These are phyloP conservation scores for Physaria fendleri DNA, from an alignment of 345 rosid genomes.

Conservation along the genomic window DNA sequence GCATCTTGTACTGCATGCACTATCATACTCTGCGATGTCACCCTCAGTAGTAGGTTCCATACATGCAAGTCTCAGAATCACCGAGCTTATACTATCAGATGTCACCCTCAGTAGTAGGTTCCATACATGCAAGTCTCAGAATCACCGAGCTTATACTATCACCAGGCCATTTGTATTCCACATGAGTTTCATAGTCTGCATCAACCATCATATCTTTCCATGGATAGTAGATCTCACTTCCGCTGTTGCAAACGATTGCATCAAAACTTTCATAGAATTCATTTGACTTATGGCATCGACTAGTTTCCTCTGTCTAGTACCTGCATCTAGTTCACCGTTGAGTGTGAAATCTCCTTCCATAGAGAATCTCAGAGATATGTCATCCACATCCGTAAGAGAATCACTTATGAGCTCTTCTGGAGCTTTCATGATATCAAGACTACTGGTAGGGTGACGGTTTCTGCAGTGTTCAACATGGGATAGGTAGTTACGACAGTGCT, in stretches of 20 bases:
- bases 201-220: slow-evolving; percentile 74
- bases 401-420: slow-evolving; percentile 87
- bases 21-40: slow-evolving; percentile 37
- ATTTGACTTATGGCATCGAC: slow-evolving; percentile 52
- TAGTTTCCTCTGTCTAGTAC: slow-evolving; percentile 60
- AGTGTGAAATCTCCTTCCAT: slow-evolving; percentile 66
- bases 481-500: slow-evolving; percentile 85
- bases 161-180: slow-evolving; percentile 87
- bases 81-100: slow-evolving; percentile 44
- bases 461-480: slow-evolving; percentile 76
- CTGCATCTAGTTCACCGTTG: slow-evolving; percentile 62
- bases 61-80: slow-evolving; percentile 43
- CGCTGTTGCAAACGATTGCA: slow-evolving; percentile 79
- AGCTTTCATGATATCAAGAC: slow-evolving; percentile 51
- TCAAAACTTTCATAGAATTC: slow-evolving; percentile 56
- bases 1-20: slow-evolving; percentile 57
- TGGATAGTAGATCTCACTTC: slow-evolving; percentile 72
- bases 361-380: slow-evolving; percentile 76
- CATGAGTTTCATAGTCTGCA: slow-evolving; percentile 61
- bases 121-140: slow-evolving; percentile 44
- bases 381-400: slow-evolving; percentile 72
- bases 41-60: slow-evolving; percentile 47
- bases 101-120: slow-evolving; percentile 48
- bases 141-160: slow-evolving; percentile 55
- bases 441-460: slow-evolving; percentile 71